These are phyloP conservation scores for Cyphellophora europaea DNA, from an alignment of 2,329 filamentous ascomycete species.

Conservation along the genomic window DNA sequence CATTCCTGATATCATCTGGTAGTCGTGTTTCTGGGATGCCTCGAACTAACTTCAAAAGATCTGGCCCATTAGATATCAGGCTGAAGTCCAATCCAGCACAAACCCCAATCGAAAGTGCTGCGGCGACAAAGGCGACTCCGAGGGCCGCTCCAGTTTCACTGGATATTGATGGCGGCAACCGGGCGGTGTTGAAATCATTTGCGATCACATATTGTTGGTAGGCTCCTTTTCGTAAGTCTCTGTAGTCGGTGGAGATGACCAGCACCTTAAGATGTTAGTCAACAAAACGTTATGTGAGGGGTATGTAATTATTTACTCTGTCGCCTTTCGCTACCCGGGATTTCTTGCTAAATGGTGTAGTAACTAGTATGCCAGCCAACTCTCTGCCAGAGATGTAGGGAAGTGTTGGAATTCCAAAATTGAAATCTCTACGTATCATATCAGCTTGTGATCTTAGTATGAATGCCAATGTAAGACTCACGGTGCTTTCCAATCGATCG, in stretches of 20 bases:
- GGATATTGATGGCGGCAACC: conserved; percentile 46
- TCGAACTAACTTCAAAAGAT: conserved; percentile 46
- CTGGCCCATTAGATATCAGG: conserved; percentile 43
- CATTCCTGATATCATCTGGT: conserved; percentile 51
- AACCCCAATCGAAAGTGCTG: conserved; percentile 56
- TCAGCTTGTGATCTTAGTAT: too few species aligned
- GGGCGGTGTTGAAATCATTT: conserved; percentile 55
- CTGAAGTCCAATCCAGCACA: conserved; percentile 61
- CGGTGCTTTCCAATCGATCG: conserved; percentile 65
- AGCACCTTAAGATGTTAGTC: conserved; percentile 29
- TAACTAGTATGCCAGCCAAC: conserved; percentile 54
- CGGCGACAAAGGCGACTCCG: conserved; percentile 64
- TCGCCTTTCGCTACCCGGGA: conserved; percentile 2
- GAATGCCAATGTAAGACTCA: too few species aligned
- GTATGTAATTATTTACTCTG: not conserved
- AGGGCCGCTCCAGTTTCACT: conserved; percentile 51
- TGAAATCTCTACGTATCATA: too few species aligned
- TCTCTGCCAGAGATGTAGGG: conserved; percentile 64
- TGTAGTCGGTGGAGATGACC: conserved; percentile 65
- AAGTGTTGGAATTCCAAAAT: conserved; percentile 58
- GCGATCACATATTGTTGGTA: conserved; percentile 63
- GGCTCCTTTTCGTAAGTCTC: conserved; percentile 61
- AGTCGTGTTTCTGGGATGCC: conserved; percentile 38
- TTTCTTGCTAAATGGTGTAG: conserved; percentile 1
- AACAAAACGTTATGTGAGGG: not conserved